Evolutionary conservation across 2,329 filamentous ascomycete genomes (phyloP).

Genomic region (Lachnellula subtilissima): DNA sequence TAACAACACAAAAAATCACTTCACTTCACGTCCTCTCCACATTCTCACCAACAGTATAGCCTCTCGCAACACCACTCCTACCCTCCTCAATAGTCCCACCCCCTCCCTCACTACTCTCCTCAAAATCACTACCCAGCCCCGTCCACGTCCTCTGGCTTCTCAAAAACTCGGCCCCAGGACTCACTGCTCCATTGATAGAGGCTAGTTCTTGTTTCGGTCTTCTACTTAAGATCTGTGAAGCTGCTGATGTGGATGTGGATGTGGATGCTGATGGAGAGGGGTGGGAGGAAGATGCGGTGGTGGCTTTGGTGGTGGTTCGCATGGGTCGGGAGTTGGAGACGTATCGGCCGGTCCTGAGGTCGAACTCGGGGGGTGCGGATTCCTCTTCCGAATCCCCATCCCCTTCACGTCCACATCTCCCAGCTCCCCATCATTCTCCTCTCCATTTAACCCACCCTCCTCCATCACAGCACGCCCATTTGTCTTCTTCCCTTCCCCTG

Average conservation of each 20-base stretch:
- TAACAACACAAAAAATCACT: too few species aligned
- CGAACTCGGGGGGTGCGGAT: slow-evolving; percentile 83
- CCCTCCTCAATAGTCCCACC: slow-evolving; percentile 77
- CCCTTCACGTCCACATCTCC: slow-evolving; percentile 6
- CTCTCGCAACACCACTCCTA: slow-evolving; percentile 78
- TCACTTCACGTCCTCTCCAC: slow-evolving; percentile 22
- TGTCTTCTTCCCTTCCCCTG: slow-evolving; percentile 5
- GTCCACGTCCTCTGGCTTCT: slow-evolving; percentile 83
- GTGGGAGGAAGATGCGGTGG: not conserved
- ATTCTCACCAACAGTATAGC: slow-evolving; percentile 71
- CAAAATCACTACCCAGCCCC: slow-evolving; percentile 83
- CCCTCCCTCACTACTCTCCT: slow-evolving; percentile 52
- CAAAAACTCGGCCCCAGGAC: slow-evolving; percentile 85
- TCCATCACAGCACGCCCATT: slow-evolving; percentile 15
- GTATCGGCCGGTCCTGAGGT: slow-evolving; percentile 82
- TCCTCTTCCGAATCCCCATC: slow-evolving; percentile 52
- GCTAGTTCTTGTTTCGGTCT: slow-evolving; percentile 66
- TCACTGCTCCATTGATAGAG: slow-evolving; percentile 78
- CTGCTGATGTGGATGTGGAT: slow-evolving; percentile 37
- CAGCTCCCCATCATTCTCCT: slow-evolving; percentile 6
- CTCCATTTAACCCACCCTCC: slow-evolving; percentile 24
- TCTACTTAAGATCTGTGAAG: slow-evolving; percentile 46
- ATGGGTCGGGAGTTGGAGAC: slow-evolving; percentile 75
- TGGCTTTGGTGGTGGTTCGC: slow-evolving; percentile 32
- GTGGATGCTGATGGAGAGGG: slow-evolving; percentile 36